Percentiles rank a stretch among this genome's conserved stretches.
Evolutionary conservation across 306 rosid species (phyloP).

Genomic region (Casuarina equisetifolia): DNA sequence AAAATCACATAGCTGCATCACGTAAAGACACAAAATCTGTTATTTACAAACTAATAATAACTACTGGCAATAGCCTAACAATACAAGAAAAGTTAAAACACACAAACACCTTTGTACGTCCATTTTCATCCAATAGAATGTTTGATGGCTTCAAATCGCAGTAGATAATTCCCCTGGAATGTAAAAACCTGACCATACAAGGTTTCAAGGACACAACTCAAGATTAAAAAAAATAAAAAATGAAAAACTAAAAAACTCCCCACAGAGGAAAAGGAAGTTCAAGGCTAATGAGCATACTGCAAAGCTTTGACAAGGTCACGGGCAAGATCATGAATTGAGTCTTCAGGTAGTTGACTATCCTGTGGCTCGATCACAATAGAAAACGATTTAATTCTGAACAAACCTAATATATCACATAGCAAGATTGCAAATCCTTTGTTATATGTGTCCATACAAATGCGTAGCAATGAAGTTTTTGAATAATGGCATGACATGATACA

Average conservation of each 20-base stretch:
- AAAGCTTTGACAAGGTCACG: conserved; percentile 68
- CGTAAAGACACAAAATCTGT: conserved; percentile 9
- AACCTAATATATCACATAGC: conserved; percentile 9
- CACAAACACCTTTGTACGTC: conserved; percentile 66
- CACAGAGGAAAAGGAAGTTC: conserved; percentile 13
- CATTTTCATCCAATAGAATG: conserved; percentile 88
- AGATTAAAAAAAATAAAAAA: conserved; percentile 17
- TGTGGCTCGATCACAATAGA: conserved; percentile 44
- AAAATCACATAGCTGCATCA: conserved; percentile 90
- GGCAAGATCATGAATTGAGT: conserved; percentile 81
- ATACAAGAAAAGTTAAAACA: neutral
- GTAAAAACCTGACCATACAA: conserved; percentile 63
- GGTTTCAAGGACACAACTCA: conserved; percentile 22
- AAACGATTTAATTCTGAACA: conserved; percentile 17
- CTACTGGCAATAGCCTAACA: conserved; percentile 2
- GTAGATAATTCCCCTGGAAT: conserved; percentile 85
- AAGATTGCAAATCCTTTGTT: neutral
- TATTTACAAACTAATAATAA: conserved; percentile 4
- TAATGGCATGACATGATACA: neutral
- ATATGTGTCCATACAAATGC: neutral
- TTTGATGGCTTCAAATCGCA: conserved; percentile 97
- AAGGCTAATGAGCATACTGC: conserved; percentile 49
- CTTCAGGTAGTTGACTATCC: conserved; percentile 91
- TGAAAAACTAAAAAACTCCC: neutral
- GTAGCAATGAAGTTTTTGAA: neutral